phyloP scores from a whole-genome alignment of 495 filamentous ascomycete species.

The Cryomyces antarcticus region DNA sequence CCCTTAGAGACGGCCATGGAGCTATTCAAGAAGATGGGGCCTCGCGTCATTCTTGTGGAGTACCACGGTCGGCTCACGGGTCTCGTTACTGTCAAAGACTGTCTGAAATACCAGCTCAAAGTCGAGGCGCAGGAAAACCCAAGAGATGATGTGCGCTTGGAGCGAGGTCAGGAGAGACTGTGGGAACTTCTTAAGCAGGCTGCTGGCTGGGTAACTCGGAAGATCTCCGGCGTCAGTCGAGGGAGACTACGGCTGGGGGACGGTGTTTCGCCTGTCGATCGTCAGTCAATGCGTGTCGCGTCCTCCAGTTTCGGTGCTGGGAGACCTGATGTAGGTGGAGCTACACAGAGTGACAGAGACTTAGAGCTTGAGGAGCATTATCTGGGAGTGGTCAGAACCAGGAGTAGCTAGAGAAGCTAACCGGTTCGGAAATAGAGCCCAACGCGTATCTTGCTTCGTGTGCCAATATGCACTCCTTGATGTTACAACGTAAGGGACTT shows the following conservation, averaged over 20 bases:
- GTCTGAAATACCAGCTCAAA: constrained; percentile 93
- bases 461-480: too few species aligned
- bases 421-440: too few species aligned
- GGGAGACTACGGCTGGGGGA: constrained; percentile 6
- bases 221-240: constrained; percentile 3
- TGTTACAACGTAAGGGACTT: too few species aligned
- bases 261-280: background rate
- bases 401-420: too few species aligned
- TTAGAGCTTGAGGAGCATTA: background rate
- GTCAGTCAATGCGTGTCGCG: background rate
- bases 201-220: constrained; percentile 11
- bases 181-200: constrained; percentile 13
- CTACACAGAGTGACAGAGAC: background rate
- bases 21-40: constrained; percentile 95
- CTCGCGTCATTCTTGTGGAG: constrained; percentile 82
- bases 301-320: background rate
- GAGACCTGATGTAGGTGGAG: background rate
- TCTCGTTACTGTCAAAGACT: constrained; percentile 91
- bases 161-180: constrained; percentile 14
- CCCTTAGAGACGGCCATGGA: constrained; percentile 97
- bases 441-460: too few species aligned
- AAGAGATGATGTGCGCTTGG: constrained; percentile 24
- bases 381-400: too few species aligned
- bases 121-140: constrained; percentile 77
- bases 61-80: constrained; percentile 65